Base-by-base conservation (phyloP, 805 yeast genomes). In the Lachancea sp. region DNA sequence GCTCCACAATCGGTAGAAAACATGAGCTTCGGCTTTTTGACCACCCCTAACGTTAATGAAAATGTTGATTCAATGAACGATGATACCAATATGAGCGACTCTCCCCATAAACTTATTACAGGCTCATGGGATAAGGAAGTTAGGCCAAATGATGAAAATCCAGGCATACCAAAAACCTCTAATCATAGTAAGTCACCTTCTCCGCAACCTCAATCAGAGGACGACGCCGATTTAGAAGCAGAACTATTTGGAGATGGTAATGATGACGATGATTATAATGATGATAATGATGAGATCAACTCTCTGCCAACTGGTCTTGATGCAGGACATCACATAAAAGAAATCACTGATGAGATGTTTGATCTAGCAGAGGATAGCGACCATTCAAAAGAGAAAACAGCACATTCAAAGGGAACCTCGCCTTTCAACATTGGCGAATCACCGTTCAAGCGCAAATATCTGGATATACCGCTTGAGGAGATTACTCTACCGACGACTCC, bases 391-490 rank as follows among this genome's bases (percentile, higher is more conserved):
- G 47, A 38, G 10, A 43, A 36, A 35, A 11, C 37, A 32, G 31
- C 19, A 3, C 31, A 27, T 20, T 13, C 36, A 13, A 45, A 37
- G 32, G 34, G 39, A n/a, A 32, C 42, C 6, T 31, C 32, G 12
- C 19, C 38, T 20, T 17, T 26, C 5, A 30, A 10, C 17, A 39
- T 34, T 12, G 46, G 46, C 27, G 38, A 52, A 15, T 47, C 48
- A 32, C 26, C 52, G 27, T 35, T 42, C 33, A 60, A 61, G 40
- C 52, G 66, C 31, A 61, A 62, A 38, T 53, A 61, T 43, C 54
- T 75, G 49, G 81, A 79, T 55, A 76, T 78, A 36, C 83, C 84
- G 0, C 67, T 74, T 42, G 77, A 77, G 47, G 78, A 79, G 53
- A 79, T 79, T 74, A 75, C 80, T 9, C 54, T 77, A 11, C 68